Evolutionary conservation across 345 rosid genomes (phyloP), one percentile per base, ranked within the genome.

Genomic region (Eucalyptus sp.): DNA sequence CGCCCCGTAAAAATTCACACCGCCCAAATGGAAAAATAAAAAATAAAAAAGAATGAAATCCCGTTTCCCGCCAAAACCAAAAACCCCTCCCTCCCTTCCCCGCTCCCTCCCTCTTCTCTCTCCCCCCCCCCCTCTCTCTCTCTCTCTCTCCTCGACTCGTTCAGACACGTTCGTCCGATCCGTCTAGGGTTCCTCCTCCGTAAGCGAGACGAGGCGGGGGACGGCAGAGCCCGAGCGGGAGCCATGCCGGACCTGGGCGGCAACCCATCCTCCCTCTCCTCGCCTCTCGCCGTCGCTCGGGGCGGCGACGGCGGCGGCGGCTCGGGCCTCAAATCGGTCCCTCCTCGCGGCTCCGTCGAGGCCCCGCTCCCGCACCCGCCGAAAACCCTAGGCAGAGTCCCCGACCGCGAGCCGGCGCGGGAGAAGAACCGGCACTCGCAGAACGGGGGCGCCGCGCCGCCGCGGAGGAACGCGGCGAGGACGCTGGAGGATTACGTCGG

Each of bases 221-320:
- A 25, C 6, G 12, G 24, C 44, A 33, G 80, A 68, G 80, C 33
- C 64, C 31, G 49, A 62, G 49, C 86, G 2, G 79, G 5, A n/a
- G 10, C 29, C 56, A 89, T 89, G 90, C 90, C 98, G 87, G 99
- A 93, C 91, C 90, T 95, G 44, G 97, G 90, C 81, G 91, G 89
- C 89, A 88, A 92, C 29, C 41, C 87, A 27, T 48, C 88, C 48
- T 48, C 88, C 56, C 87, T 86, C 86, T 29, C 90, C 48, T 85
- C 87, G 60, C 86, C 90, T 25, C 84, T 64, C 89, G 89, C 95
- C 41, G 68, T 93, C 93, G 80, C 94, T 43, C 91, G 89, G 93
- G 50, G 87, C 18, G 37, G 89, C 62, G 62, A 13, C 56, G 7
- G 24, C 9, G 58, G 58, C 4, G 76, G 76, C 20, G 18, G 76